phyloP scores from a whole-genome alignment of 2,329 filamentous ascomycete genomes.

The Nigrograna mackinnonii region DNA sequence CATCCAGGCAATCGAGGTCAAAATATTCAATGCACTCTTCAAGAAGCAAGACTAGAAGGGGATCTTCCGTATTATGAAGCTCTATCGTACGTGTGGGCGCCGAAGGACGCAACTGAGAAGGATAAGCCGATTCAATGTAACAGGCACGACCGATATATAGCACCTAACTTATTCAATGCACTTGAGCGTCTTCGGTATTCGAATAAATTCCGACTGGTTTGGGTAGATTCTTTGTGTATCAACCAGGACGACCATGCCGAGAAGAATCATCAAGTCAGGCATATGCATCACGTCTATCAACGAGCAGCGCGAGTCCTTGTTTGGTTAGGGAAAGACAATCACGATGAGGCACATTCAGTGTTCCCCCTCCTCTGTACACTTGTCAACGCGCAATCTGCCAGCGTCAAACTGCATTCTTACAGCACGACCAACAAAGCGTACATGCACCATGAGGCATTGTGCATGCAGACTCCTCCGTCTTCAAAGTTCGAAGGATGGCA shows the following conservation, averaged over 20 bases:
- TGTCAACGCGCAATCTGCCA: constrained; percentile 4
- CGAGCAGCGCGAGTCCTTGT: constrained; percentile 7
- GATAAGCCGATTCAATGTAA: constrained; percentile 5
- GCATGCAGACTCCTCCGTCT: constrained; percentile 1
- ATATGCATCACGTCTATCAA: constrained; percentile 12
- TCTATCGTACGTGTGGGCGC: constrained; percentile 11
- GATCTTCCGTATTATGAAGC: constrained; percentile 9
- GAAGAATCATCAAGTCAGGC: constrained; percentile 7
- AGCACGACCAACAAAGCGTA: not conserved
- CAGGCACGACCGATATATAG: not conserved
- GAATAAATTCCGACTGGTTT: constrained; percentile 2
- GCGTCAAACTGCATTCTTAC: not conserved
- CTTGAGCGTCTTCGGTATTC: constrained; percentile 4
- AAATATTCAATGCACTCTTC: constrained; percentile 8
- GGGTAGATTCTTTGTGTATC: constrained; percentile 14
- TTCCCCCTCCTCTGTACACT: constrained; percentile 5
- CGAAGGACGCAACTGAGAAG: not conserved
- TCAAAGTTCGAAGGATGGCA: constrained; percentile 5
- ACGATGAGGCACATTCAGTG: constrained; percentile 5
- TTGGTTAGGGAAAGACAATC: constrained; percentile 12
- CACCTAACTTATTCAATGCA: constrained; percentile 6
- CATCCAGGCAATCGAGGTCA: constrained; percentile 5
- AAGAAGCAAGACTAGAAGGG: constrained; percentile 5
- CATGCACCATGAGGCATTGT: not conserved
- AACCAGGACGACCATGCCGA: constrained; percentile 7